A percentile compares a stretch with the other conserved stretches of the same genome.
Conservation (phyloP, 805 yeast genomes). For the Candida sithepensis region DNA sequence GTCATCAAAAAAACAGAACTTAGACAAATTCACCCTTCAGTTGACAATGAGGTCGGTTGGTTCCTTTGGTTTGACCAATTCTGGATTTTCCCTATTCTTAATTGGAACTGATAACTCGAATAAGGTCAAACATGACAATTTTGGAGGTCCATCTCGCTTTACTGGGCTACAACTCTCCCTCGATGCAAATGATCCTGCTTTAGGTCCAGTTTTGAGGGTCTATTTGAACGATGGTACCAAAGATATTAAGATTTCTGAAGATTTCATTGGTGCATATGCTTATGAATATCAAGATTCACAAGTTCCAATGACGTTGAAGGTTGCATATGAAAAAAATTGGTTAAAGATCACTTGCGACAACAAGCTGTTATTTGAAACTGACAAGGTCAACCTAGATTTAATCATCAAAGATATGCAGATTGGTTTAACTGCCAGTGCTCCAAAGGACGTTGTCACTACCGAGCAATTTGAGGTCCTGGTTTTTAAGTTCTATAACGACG, state of each 20-base stretch:
- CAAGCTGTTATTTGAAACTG: constrained; percentile 64
- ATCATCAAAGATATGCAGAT: constrained; percentile 36
- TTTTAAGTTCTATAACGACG: constrained; percentile 50
- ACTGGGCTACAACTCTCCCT: constrained; percentile 64
- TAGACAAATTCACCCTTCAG: constrained; percentile 46
- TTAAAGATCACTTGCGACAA: constrained; percentile 70
- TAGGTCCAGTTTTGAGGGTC: constrained; percentile 52
- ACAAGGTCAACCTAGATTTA: constrained; percentile 44
- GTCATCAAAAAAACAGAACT: constrained; percentile 30
- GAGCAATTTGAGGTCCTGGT: constrained; percentile 67
- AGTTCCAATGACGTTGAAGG: constrained; percentile 66
- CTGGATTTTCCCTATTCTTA: constrained; percentile 61
- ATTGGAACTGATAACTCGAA: constrained; percentile 28
- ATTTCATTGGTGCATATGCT: constrained; percentile 30
- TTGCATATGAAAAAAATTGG: constrained; percentile 47
- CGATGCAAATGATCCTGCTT: constrained; percentile 43
- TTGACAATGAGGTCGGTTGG: constrained; percentile 62
- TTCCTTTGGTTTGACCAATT: constrained; percentile 41
- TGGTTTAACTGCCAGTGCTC: constrained; percentile 52
- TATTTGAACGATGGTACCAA: constrained; percentile 57
- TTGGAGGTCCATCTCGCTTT: constrained; percentile 53
- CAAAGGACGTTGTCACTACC: constrained; percentile 30
- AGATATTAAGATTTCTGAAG: constrained; percentile 23
- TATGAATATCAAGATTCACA: constrained; percentile 57
- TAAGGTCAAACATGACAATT: constrained; percentile 34